phyloP scores from a whole-genome alignment of 169 alveolate genomes.

The Neospora caninum region DNA sequence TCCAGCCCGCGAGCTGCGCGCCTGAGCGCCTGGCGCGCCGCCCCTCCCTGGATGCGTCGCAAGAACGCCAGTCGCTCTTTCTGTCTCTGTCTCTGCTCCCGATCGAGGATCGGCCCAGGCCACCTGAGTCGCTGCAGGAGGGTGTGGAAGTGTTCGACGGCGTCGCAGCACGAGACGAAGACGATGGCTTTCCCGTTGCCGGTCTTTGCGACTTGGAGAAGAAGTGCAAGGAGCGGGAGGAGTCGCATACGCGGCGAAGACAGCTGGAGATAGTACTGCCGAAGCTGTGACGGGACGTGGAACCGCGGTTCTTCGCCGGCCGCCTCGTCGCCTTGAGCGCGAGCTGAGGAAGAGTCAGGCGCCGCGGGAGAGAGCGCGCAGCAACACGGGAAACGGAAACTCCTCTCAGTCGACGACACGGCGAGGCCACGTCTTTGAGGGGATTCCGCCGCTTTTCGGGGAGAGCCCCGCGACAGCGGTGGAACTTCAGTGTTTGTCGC shows the following conservation, averaged over 20 bases:
- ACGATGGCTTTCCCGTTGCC: constrained; percentile 40
- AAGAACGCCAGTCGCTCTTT: neutral
- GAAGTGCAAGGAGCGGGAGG: constrained; percentile 44
- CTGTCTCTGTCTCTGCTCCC: constrained; percentile 30
- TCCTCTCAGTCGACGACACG: neutral
- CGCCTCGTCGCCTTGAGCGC: neutral
- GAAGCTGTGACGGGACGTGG: constrained; percentile 42
- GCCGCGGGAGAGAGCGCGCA: constrained; percentile 17
- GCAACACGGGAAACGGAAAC: constrained; percentile 26
- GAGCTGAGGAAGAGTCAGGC: neutral
- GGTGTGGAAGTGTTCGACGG: constrained; percentile 46
- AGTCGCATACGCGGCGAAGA: constrained; percentile 26
- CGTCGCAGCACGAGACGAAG: constrained; percentile 53
- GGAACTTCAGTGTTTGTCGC: neutral
- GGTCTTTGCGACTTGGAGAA: constrained; percentile 37
- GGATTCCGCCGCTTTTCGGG: neutral
- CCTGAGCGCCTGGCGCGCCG: neutral
- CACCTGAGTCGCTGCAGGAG: constrained; percentile 45
- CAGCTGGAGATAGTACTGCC: constrained; percentile 38
- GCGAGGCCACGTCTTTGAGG: neutral
- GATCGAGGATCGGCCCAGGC: constrained; percentile 30
- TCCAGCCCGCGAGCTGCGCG: neutral
- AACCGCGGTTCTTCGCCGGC: neutral
- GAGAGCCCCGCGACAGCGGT: neutral
- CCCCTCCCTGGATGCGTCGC: neutral